A percentile compares a stretch with the other conserved stretches of the same genome.
Evolutionary conservation across 1,139 yeast genomes (phyloP).

Genomic region (Nadsonia starkeyi-henricii): DNA sequence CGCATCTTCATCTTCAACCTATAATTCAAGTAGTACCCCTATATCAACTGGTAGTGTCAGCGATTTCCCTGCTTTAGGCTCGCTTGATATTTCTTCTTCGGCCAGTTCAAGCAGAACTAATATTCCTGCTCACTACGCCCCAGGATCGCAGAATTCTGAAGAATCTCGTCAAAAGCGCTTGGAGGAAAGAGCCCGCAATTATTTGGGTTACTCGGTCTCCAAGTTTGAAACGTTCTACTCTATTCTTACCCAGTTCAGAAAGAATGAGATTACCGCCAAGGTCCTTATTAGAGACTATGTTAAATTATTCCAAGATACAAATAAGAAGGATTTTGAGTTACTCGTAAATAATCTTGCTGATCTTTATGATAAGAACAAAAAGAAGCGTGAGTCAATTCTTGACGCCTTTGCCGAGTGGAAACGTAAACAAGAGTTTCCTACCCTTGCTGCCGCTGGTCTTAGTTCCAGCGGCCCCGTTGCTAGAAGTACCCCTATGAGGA

Average conservation of each 20-base stretch:
- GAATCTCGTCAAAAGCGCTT: constrained; percentile 44
- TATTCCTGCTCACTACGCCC: constrained; percentile 1
- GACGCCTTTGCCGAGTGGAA: constrained; percentile 10
- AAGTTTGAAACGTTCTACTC: constrained; percentile 36
- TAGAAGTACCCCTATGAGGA: not conserved
- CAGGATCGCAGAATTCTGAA: constrained; percentile 11
- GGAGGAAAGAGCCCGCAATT: constrained; percentile 63
- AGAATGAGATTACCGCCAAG: constrained; percentile 33
- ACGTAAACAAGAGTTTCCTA: constrained; percentile 5
- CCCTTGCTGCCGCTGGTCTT: constrained; percentile 1
- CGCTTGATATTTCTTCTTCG: constrained; percentile 7
- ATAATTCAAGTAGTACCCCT: constrained; percentile 1
- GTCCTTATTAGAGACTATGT: constrained; percentile 39
- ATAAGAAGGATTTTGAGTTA: constrained; percentile 29
- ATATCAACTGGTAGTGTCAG: constrained; percentile 15
- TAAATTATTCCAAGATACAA: constrained; percentile 32
- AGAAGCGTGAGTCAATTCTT: constrained; percentile 6
- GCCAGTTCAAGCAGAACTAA: constrained; percentile 3
- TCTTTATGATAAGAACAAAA: constrained; percentile 20
- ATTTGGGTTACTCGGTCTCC: constrained; percentile 36
- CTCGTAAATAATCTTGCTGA: constrained; percentile 32
- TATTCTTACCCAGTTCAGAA: constrained; percentile 36
- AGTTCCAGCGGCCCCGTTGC: not conserved
- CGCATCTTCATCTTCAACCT: constrained; percentile 1
- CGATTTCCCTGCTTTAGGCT: constrained; percentile 19